phyloP scores from a whole-genome alignment of 768 basidiomycete genomes.

The Naematelia encephala region DNA sequence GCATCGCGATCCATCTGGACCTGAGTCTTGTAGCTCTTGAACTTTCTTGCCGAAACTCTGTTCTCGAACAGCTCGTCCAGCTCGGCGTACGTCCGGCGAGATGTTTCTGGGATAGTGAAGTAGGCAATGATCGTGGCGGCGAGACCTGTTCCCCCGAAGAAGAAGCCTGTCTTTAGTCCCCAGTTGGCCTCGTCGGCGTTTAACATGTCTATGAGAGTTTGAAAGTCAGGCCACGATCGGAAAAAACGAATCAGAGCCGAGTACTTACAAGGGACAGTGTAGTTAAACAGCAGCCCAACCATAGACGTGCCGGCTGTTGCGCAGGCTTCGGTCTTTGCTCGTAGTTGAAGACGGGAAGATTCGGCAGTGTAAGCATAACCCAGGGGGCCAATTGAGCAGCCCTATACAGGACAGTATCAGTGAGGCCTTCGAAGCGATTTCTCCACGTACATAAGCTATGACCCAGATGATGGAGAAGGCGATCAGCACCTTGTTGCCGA shows the following conservation, averaged over 20 bases:
- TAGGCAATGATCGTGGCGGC: constrained; percentile 11
- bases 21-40: constrained; percentile 11
- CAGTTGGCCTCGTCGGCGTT: constrained; percentile 15
- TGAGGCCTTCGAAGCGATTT: neutral
- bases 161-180: constrained; percentile 28
- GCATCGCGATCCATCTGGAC: constrained; percentile 12
- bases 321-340: neutral
- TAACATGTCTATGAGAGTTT: no score
- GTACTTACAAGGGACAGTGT: no score
- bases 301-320: no score
- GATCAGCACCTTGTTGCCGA: neutral
- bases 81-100: constrained; percentile 37
- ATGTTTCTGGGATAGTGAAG: constrained; percentile 33
- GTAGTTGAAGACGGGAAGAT: neutral
- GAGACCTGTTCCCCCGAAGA: constrained; percentile 20
- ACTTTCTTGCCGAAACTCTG: constrained; percentile 41
- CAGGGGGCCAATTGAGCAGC: neutral
- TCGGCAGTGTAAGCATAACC: constrained; percentile 1
- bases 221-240: no score
- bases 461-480: neutral
- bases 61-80: constrained; percentile 47
- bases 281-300: no score
- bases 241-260: no score
- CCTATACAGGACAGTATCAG: neutral
- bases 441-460: neutral